Conservation (phyloP, 1,139 yeast genomes). For the Lodderomyces pseudojiufengensis region DNA sequence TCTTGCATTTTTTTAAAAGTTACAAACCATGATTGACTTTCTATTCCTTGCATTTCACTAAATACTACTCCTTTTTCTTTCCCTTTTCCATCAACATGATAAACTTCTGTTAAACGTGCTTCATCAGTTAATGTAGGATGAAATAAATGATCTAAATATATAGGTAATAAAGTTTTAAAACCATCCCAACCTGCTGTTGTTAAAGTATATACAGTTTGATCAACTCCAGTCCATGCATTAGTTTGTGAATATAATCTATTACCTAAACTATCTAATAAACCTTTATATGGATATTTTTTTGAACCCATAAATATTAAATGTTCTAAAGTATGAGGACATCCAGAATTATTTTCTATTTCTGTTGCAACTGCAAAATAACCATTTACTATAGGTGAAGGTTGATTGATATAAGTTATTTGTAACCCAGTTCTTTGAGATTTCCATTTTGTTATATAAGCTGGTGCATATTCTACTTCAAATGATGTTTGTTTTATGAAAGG, state of each 20-base stretch:
- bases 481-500: slow-evolving; percentile 43
- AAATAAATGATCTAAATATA: slow-evolving; percentile 83
- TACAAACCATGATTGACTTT: slow-evolving; percentile 73
- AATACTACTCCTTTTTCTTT: slow-evolving; percentile 96
- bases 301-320: slow-evolving; percentile 96
- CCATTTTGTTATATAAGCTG: slow-evolving; percentile 68
- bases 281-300: slow-evolving; percentile 83
- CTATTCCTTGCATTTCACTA: slow-evolving; percentile 96
- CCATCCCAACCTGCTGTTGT: slow-evolving; percentile 98
- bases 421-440: slow-evolving; percentile 73
- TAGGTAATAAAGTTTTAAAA: slow-evolving; percentile 75
- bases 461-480: slow-evolving; percentile 61
- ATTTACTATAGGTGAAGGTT: slow-evolving; percentile 83
- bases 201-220: slow-evolving; percentile 90
- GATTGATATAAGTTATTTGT: slow-evolving; percentile 71
- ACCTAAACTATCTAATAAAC: slow-evolving; percentile 82
- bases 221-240: slow-evolving; percentile 97
- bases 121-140: slow-evolving; percentile 85
- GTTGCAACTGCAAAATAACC: slow-evolving; percentile 96
- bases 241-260: slow-evolving; percentile 82
- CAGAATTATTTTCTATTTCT: slow-evolving; percentile 81
- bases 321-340: slow-evolving; percentile 94
- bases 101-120: slow-evolving; percentile 92
- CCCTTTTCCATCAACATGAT: slow-evolving; percentile 87
- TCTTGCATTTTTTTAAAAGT: slow-evolving; percentile 63